phyloP scores from a whole-genome alignment of 2,329 filamentous ascomycete species.

The Curvularia sp. region DNA sequence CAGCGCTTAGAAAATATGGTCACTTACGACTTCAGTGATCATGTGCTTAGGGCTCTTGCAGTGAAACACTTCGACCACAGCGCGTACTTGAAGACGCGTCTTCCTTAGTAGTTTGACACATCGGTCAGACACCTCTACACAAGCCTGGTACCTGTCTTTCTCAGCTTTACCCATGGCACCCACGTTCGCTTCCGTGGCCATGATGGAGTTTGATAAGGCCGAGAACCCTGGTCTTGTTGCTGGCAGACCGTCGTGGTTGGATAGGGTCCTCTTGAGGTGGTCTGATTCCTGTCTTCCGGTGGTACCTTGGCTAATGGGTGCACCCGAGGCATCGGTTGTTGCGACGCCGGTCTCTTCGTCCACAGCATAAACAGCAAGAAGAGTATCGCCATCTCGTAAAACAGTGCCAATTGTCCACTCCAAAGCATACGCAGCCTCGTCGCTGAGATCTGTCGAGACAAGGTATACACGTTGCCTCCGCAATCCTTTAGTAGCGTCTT shows the following conservation, averaged over 20 bases:
- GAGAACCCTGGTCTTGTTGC: conserved; percentile 36
- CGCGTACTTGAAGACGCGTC: conserved; percentile 88
- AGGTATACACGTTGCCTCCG: conserved; percentile 86
- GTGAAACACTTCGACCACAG: conserved; percentile 95
- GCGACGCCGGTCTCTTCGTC: conserved; percentile 75
- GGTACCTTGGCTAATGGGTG: conserved; percentile 73
- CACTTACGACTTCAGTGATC: conserved; percentile 83
- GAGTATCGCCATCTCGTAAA: conserved; percentile 88
- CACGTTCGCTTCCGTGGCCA: conserved; percentile 46
- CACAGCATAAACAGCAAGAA: conserved; percentile 91
- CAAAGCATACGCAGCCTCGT: conserved; percentile 91
- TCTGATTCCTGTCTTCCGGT: conserved; percentile 75
- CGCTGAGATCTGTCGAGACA: conserved; percentile 93
- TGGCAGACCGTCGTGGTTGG: conserved; percentile 51
- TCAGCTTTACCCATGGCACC: conserved; percentile 63
- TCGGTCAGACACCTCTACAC: conserved; percentile 82
- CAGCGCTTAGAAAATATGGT: conserved; percentile 18
- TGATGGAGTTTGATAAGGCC: conserved; percentile 46
- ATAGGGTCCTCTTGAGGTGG: conserved; percentile 71
- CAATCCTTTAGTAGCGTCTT: conserved; percentile 78
- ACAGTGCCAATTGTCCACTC: conserved; percentile 99
- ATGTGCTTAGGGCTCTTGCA: conserved; percentile 97
- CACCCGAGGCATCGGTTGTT: conserved; percentile 58
- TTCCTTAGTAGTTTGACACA: conserved; percentile 87
- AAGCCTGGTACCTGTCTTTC: conserved; percentile 78